Conservation (phyloP, 1,284 basidiomycete species). For the Rhodotorula sp. region DNA sequence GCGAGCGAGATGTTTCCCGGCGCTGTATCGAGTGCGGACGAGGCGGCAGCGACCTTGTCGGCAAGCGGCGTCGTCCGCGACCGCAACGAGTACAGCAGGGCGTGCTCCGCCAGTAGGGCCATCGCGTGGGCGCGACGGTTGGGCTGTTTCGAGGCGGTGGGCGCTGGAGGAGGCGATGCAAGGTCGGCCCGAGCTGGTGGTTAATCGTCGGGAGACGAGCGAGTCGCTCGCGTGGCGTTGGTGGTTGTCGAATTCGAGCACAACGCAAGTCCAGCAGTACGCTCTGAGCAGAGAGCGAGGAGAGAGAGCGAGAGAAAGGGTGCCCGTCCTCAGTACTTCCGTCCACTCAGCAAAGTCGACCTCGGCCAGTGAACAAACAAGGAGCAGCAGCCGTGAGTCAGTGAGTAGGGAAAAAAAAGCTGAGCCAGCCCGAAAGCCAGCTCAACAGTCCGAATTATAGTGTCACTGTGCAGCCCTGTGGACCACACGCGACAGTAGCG, state of each 20-base stretch:
- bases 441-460: slow-evolving; percentile 13
- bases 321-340: too few species aligned
- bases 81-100: slow-evolving; percentile 30
- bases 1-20: slow-evolving; percentile 8
- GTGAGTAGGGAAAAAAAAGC: too few species aligned
- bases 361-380: background rate
- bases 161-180: background rate
- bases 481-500: slow-evolving; percentile 4
- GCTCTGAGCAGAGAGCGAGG: too few species aligned
- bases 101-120: slow-evolving; percentile 17
- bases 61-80: slow-evolving; percentile 30
- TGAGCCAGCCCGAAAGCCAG: slow-evolving; percentile 4
- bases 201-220: too few species aligned
- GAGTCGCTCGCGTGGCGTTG: too few species aligned
- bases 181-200: background rate
- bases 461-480: slow-evolving; percentile 10
- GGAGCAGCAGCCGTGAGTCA: background rate
- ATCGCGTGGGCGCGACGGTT: background rate
- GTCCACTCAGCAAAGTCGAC: background rate
- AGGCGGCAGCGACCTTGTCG: slow-evolving; percentile 21
- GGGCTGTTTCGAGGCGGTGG: background rate
- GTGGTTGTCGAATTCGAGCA: too few species aligned
- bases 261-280: too few species aligned
- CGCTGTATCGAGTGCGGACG: slow-evolving; percentile 18
- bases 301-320: too few species aligned